Conservation (phyloP, 192 early-diverging fungal genomes). For the Linnemannia hyalina region DNA sequence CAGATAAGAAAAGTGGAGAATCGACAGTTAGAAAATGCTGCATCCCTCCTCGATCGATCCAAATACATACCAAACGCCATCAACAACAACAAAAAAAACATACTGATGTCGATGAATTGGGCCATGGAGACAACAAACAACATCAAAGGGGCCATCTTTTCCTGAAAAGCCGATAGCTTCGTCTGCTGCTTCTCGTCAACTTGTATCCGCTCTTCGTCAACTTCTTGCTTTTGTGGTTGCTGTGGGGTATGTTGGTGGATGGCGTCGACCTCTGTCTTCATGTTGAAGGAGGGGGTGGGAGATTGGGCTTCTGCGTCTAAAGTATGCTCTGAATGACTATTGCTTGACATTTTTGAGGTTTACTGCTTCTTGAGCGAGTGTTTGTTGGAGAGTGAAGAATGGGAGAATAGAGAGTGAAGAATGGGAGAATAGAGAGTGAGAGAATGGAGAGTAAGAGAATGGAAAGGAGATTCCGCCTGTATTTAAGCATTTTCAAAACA, state of each 20-base stretch:
- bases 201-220: background rate
- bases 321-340: background rate
- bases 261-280: background rate
- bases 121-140: conserved; percentile 46
- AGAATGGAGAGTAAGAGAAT: background rate
- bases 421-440: background rate
- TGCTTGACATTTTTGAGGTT: background rate
- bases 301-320: background rate
- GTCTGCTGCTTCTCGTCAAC: background rate
- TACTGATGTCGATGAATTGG: conserved; percentile 55
- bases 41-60: background rate
- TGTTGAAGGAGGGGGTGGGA: background rate
- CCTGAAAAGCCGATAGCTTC: conserved; percentile 14
- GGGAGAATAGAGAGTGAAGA: background rate
- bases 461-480: background rate
- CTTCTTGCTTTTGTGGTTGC: background rate
- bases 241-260: background rate
- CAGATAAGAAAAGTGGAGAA: background rate
- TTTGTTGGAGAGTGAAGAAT: background rate
- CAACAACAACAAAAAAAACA: background rate
- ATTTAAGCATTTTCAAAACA: background rate
- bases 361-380: background rate
- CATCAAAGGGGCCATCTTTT: conserved; percentile 31
- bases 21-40: background rate
- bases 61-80: background rate